Conservation (phyloP, 1,284 basidiomycete genomes). For the Trichosporon sp. region DNA sequence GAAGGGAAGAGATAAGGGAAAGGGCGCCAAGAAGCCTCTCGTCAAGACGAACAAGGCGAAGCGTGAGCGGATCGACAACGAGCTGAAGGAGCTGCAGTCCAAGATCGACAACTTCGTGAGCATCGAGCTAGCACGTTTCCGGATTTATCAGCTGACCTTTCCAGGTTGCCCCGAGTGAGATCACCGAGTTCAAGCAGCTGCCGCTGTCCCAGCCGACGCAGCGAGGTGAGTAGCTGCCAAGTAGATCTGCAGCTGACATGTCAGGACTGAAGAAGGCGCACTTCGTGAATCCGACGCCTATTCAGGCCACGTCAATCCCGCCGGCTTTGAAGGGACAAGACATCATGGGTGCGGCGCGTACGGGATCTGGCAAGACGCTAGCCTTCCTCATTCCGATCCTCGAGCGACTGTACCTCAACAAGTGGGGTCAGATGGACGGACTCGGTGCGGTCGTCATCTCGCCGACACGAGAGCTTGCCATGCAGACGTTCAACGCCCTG, state of each 20-base stretch:
- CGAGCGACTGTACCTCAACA: slow-evolving; percentile 65
- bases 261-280: slow-evolving; percentile 75
- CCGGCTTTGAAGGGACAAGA: slow-evolving; percentile 62
- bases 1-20: slow-evolving; percentile 12
- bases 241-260: background rate
- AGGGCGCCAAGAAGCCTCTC: slow-evolving; percentile 17
- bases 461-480: slow-evolving; percentile 90
- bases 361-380: slow-evolving; percentile 77
- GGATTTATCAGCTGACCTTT: background rate
- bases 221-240: slow-evolving; percentile 30
- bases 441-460: slow-evolving; percentile 91
- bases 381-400: slow-evolving; percentile 73
- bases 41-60: slow-evolving; percentile 42
- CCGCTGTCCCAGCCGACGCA: slow-evolving; percentile 43
- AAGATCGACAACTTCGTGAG: slow-evolving; percentile 42
- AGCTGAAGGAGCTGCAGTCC: slow-evolving; percentile 40
- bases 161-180: slow-evolving; percentile 20
- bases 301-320: slow-evolving; percentile 62
- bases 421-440: slow-evolving; percentile 76
- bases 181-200: slow-evolving; percentile 46
- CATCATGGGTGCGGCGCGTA: slow-evolving; percentile 69
- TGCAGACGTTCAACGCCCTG: slow-evolving; percentile 95
- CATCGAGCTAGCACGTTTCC: background rate
- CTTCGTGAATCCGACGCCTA: slow-evolving; percentile 81
- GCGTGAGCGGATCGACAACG: slow-evolving; percentile 39